phyloP scores from a whole-genome alignment of 495 filamentous ascomycete species.

The Thozetella sp. region DNA sequence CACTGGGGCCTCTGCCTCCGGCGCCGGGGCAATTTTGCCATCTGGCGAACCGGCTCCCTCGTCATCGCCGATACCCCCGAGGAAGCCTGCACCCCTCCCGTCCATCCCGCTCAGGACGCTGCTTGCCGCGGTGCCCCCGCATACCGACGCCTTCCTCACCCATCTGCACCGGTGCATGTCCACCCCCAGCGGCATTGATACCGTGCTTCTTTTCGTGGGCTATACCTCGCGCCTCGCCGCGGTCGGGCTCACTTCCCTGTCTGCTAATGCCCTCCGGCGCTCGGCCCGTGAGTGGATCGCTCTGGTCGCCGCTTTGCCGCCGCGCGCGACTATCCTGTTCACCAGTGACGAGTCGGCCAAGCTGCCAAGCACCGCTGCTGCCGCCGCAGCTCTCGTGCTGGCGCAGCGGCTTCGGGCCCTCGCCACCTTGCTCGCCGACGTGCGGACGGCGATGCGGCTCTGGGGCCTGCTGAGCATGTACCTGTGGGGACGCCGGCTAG shows the following conservation, averaged over 20 bases:
- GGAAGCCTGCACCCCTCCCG: constrained; percentile 26
- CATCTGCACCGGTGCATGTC: constrained; percentile 58
- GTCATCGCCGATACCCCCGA: constrained; percentile 36
- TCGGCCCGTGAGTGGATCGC: constrained; percentile 39
- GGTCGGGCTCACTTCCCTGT: constrained; percentile 32
- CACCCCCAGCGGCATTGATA: constrained; percentile 62
- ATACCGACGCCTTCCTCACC: constrained; percentile 49
- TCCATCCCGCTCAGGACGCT: constrained; percentile 26
- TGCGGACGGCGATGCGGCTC: constrained; percentile 73
- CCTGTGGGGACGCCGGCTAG: constrained; percentile 63
- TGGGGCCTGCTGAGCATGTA: constrained; percentile 81
- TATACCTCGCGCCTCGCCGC: constrained; percentile 62
- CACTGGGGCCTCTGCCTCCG: constrained; percentile 30
- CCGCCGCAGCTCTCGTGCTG: constrained; percentile 39
- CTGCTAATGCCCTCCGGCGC: constrained; percentile 35
- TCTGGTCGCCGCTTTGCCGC: constrained; percentile 36
- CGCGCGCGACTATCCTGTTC: constrained; percentile 34
- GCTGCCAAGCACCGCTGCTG: constrained; percentile 35
- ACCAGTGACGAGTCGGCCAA: constrained; percentile 14
- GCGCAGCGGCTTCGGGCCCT: constrained; percentile 50
- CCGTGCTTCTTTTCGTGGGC: constrained; percentile 60
- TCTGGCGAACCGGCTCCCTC: constrained; percentile 29
- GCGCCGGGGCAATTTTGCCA: constrained; percentile 20
- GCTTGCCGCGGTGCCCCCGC: constrained; percentile 34
- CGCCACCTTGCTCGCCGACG: constrained; percentile 57